These are phyloP conservation scores for Cercospora brassicicola DNA, from an alignment of 2,329 filamentous ascomycete genomes.

Conservation along the genomic window DNA sequence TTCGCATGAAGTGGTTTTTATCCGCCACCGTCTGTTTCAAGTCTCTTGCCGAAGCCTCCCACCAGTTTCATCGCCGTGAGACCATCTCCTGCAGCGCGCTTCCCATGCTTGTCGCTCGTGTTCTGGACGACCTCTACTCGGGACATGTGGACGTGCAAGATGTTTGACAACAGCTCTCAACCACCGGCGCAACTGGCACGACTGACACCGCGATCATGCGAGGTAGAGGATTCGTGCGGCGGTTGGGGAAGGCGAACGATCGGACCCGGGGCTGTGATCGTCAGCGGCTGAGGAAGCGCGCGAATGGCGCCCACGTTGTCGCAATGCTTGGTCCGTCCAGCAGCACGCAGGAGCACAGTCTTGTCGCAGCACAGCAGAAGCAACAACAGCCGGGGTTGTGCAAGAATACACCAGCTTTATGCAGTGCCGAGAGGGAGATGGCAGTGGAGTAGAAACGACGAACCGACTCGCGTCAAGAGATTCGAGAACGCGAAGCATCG, in stretches of 20 bases:
- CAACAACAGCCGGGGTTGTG: background rate
- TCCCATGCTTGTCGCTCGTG: background rate
- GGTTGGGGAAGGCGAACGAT: background rate
- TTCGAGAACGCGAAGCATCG: background rate
- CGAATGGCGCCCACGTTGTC: slow-evolving; percentile 3
- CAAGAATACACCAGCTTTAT: background rate
- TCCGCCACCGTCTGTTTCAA: background rate
- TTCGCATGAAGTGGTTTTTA: background rate
- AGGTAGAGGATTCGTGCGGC: background rate
- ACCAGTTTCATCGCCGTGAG: background rate
- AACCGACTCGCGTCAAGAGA: background rate
- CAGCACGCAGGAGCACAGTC: no score
- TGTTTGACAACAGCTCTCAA: background rate
- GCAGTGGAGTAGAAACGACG: background rate
- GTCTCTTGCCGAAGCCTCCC: background rate
- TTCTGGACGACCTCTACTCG: background rate
- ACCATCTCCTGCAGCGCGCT: background rate
- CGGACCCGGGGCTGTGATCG: background rate
- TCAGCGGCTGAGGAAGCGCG: background rate
- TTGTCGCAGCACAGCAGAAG: background rate
- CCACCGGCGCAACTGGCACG: background rate
- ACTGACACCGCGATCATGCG: background rate
- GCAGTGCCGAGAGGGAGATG: background rate
- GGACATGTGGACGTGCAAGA: background rate
- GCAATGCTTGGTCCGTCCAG: background rate